Percentiles rank a stretch among this genome's conserved stretches.
phyloP scores from a whole-genome alignment of 2,329 filamentous ascomycete genomes.

The Rhexocercosporidium sp. region DNA sequence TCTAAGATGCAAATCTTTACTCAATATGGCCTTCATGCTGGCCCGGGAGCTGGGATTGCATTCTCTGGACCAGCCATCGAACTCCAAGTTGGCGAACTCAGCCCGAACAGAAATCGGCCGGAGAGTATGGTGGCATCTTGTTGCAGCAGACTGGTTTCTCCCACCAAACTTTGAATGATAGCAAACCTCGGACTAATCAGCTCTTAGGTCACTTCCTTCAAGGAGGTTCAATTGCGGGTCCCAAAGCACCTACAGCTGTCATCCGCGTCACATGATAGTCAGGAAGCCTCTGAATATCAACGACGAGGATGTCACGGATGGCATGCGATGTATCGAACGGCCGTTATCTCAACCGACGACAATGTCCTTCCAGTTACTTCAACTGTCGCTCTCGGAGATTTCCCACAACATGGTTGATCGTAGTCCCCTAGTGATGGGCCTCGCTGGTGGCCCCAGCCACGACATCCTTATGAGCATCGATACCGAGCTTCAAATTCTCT shows the following conservation, averaged over 20 bases:
- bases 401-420: constrained; percentile 45
- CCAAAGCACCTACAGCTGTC: constrained; percentile 44
- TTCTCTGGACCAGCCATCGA: constrained; percentile 28
- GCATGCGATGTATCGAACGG: not conserved
- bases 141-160: constrained; percentile 44
- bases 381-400: constrained; percentile 45
- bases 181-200: not conserved
- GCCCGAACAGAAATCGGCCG: constrained; percentile 42
- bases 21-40: constrained; percentile 39
- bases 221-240: constrained; percentile 40
- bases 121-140: constrained; percentile 48
- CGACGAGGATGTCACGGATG: not conserved
- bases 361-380: constrained; percentile 46
- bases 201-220: constrained; percentile 33
- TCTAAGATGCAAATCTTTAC: constrained; percentile 40
- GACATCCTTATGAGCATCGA: constrained; percentile 43
- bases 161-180: not conserved
- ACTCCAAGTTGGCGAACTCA: constrained; percentile 29
- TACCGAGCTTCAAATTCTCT: constrained; percentile 39
- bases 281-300: not conserved
- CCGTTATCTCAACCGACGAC: constrained; percentile 16
- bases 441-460: constrained; percentile 30
- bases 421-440: constrained; percentile 34
- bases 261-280: constrained; percentile 43
- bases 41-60: constrained; percentile 29